Evolutionary conservation across 441 rosid species (phyloP), one percentile per base, ranked within the genome.

Genomic region (Sinapis alba): DNA sequence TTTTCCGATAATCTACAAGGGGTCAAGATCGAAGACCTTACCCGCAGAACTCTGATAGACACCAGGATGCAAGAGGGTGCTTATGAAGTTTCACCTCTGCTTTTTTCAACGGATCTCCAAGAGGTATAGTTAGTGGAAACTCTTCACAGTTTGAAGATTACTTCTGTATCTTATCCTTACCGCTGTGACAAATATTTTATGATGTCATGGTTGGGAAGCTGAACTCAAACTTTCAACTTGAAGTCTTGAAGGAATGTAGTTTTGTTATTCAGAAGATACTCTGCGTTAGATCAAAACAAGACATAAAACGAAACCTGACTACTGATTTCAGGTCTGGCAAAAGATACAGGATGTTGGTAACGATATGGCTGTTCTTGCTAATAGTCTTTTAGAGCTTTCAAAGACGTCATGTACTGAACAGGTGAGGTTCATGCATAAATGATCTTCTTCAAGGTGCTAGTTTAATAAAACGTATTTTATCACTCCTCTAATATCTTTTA

Each of bases 61-160:
- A 73, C 76, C 62, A 89, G 88, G 84, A 88, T 91, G 98, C 89
- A 85, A 78, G 88, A 86, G 24, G 97, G 97, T 76, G 77, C 73
- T 56, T 95, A 95, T 85, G 98, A 89, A 71, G 30, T 12, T 24
- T 85, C 89, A 5, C 98, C 91, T 62, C 12, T 43, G 73, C 93
- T 85, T 61, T 87, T 95, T 81, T 73, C 74, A 63, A 65, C 81
- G 6, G 95, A 95, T 86, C 72, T 93, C 72, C 84, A 82, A 71
- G 84, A 76, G 96, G 99, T 95, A 24, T 24, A 79, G 71, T 66
- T 67, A 73, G 2, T 64, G 9, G 28, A 56, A 66, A 53, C 16
- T 43, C 71, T 62, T 57, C 63, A n/a, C 79, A 41, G 13, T 32
- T 11, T 72, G 23, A 53, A 53, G 54, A 67, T 62, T 66, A 24